Base-by-base conservation (phyloP, 257 asterid genomes). In the Fraxinus pennsylvanica region DNA sequence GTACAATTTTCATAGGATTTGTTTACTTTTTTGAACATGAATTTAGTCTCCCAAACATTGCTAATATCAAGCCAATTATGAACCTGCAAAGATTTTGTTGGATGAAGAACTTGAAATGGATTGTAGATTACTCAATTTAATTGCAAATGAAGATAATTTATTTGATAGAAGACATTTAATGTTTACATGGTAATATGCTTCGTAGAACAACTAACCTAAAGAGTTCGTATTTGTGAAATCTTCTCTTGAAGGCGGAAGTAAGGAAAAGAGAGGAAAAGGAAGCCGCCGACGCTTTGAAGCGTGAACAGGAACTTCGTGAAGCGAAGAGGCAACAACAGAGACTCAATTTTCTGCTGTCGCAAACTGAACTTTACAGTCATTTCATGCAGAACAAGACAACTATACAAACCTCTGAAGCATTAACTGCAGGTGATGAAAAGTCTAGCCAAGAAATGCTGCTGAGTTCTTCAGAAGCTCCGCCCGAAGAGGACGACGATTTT, bases 301-400 rank as follows among this genome's bases (percentile, higher is more conserved):
- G 96, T 74, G 99, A 96, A 86, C 99, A 96, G 81, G 99, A 96
- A 78, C 97, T 93, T 77, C 98, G 99, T 80, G 99, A 96, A 89
- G 99, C 97, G 74, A 92, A 85, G 90, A 85, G 99, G 91, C 99
- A 96, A 81, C 97, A 93, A 79, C 99, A 96, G 77, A 89, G 99
- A 86, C 99, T 96, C 79, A 96, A 96, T 75, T 96, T 96, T 84
- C 89, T 96, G 83, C 84, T 96, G 80, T 93, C 99, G 80, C 99
- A 96, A 82, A 96, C 99, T 73, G 99, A 96, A 84, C 94, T 96
- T 77, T 96, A 96, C 88, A 96, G 98, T 83, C 99, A 96, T 82
- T 96, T 96, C 90, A 96, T 96, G 99, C 99, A 93, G 85, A 93
- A 96, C 82, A 96, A 94, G 83, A 73, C 91, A 65, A 74, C 91